Evolutionary conservation across 108 stramenopile genomes (phyloP), one percentile per base, ranked within the genome.

Genomic region (Nannochloropsis granulata): DNA sequence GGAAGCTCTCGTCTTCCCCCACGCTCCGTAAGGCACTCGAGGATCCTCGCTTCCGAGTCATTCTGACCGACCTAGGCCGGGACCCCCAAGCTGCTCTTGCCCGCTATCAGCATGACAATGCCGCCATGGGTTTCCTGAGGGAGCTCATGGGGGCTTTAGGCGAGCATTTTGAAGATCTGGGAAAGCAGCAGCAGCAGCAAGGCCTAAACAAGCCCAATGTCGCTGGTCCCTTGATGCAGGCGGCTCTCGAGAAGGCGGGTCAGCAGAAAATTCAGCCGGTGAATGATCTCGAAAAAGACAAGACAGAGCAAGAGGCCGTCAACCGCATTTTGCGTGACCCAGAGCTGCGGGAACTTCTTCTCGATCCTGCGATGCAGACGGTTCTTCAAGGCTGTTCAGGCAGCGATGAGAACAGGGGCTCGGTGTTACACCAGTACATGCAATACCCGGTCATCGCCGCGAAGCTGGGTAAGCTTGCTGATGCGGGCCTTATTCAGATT

Each of bases 301-400:
- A 24, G 79, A 10, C 13, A 25, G 79, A 23, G 79, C 79, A 79
- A 25, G 45, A 45, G 23, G 45, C 24, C 43, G 45, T 84, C 13
- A 80, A 44, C 8, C 78, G 34, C 24, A 71, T 88, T 19, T 82
- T 88, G 23, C 44, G 79, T 26, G 80, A 85, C 24, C 79, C 80
- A 21, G 88, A 84, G 43, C 85, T 88, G 78, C 81, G 79, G 26
- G 82, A 82, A 16, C 78, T 88, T 3, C 85, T 88, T 25, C 56
- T 85, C 82, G 88, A 88, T 44, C 88, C 88, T 12, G 79, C 79
- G 19, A 82, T 88, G 82, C 84, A 88, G 82, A 24, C 78, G 16
- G 85, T 88, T 19, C 78, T 88, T 45, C 81, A 85, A 16, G 10
- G n/a, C 56, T 71, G 7, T 71, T n/a, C 56, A 71, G n/a, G 7